Base-by-base conservation (phyloP, 148 eudicot genomes). In the Arbutus unedo region DNA sequence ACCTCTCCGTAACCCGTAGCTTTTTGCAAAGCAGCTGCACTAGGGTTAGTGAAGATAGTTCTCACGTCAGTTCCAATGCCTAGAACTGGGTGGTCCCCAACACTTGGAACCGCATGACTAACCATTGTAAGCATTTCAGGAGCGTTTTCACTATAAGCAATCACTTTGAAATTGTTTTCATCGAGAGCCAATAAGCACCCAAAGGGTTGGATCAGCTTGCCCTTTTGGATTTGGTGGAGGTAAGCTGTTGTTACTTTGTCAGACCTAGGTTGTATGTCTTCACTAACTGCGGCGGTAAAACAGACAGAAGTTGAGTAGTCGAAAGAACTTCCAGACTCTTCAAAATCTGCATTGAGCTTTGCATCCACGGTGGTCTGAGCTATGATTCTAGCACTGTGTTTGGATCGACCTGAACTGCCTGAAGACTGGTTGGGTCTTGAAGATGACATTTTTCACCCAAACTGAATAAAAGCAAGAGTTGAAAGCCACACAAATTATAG, bases 101-200 rank as follows among this genome's bases (percentile, higher is more conserved):
- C 94, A 81, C 92, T 94, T 16, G 99, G 98, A 54, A 96, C 99
- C 16, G 98, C 91, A n/a, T 96, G 98, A 66, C 87, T 91, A 47
- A 90, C 90, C 97, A 90, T 92, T 5, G 98, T 93, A 45, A 96
- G 91, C 99, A 96, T 92, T 51, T 96, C 99, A 31, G 97, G 91
- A 43, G 99, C 95, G 74, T 96, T 96, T 67, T 91, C 97, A 84
- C 95, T 92, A 84, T 87, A 96, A 48, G 98, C 99, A 54, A 96
- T 89, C 3, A 96, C 93, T 79, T 80, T 88, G 81, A 91, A 90
- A 49, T 95, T 91, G 84, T 93, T 91, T 43, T 96, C 98, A 85
- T 93, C 94, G 0, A 96, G 91, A 79, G 97, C 99, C 25, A 96
- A 77, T 83, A 96, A 83, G 86, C 99, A 96, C 3, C 99, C 99